These are phyloP conservation scores for Malassezia japonica DNA, from an alignment of 1,284 basidiomycete genomes.

Conservation along the genomic window DNA sequence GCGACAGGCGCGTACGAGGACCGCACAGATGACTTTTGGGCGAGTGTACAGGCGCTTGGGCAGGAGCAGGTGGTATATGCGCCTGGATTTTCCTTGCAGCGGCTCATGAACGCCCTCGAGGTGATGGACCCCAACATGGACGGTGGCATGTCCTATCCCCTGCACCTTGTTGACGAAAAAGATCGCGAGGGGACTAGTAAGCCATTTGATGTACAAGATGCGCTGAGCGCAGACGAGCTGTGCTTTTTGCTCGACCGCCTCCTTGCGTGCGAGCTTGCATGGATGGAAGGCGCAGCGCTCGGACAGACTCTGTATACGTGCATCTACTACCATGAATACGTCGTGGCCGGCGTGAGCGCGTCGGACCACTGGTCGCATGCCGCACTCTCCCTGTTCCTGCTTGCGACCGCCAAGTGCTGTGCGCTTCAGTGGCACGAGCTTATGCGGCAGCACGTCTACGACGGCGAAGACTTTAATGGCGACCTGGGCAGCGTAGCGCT, in stretches of 20 bases:
- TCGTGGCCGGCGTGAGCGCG: background rate
- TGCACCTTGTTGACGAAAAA: background rate
- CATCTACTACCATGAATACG: slow-evolving; percentile 2
- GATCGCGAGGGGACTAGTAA: background rate
- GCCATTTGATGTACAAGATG: background rate
- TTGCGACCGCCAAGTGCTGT: slow-evolving; percentile 8
- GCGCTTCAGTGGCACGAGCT: slow-evolving; percentile 14
- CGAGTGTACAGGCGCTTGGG: background rate
- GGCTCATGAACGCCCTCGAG: slow-evolving; percentile 15
- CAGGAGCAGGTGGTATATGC: background rate
- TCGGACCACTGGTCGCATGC: slow-evolving; percentile 2
- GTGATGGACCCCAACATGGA: slow-evolving; percentile 19
- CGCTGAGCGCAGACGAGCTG: background rate
- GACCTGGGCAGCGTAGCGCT: slow-evolving; percentile 8
- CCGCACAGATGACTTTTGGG: slow-evolving; percentile 9
- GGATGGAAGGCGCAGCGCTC: slow-evolving; percentile 10
- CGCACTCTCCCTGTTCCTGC: background rate
- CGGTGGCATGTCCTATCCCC: slow-evolving; percentile 12
- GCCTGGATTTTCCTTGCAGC: slow-evolving; percentile 1
- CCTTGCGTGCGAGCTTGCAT: slow-evolving; percentile 12
- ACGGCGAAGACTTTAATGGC: slow-evolving; percentile 16
- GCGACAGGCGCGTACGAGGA: slow-evolving; percentile 1
- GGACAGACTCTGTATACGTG: slow-evolving; percentile 15
- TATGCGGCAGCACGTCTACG: slow-evolving; percentile 4
- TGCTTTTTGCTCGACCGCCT: slow-evolving; percentile 15